Base-by-base conservation (phyloP, 805 yeast genomes). In the Candida orba region DNA sequence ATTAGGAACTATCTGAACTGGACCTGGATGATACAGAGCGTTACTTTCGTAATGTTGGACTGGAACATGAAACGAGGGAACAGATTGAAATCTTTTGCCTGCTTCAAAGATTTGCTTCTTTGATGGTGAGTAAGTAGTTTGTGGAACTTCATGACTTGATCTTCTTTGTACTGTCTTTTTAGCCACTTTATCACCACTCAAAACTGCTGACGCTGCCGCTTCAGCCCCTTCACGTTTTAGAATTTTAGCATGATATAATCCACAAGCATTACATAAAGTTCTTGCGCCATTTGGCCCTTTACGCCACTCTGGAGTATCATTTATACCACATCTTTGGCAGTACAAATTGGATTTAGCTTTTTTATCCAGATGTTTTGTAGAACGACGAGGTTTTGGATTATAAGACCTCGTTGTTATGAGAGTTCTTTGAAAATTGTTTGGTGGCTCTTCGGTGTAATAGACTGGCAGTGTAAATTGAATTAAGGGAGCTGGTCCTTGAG, bases 271-370 rank as follows among this genome's bases (percentile, higher is more conserved):
- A 17, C 46, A 43, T 6, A 84, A 63, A 0, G 88, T 80, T 34
- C 87, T 66, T 13, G 78, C 75, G 2, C 91, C 93, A 42, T 74
- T 73, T 2, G 95, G 91, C 0, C 93, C 93, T 37, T 83, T 71
- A 45, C 93, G 64, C 93, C 95, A 84, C 60, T 84, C 91, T 0
- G 91, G 90, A 0, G 93, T 82, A 36, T 73, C 75, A 8, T 53
- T 60, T 4, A 72, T 66, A 14, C 67, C 69, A 52, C 84, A 79
- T 47, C 72, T 73, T 34, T 64, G 67, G 51, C 73, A 69, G 13
- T 36, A 33, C 53, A 52, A 15, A 20, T 30, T 42, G 12, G 46
- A 37, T 34, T 42, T 47, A 14, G 33, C 10, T 29, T 39, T 46
- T 9, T 40, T 38, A 17, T 45, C 48, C 13, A n/a, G 29, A 14